phyloP scores from a whole-genome alignment of 371 early-diverging fungal species.

The Globomyces sp. region DNA sequence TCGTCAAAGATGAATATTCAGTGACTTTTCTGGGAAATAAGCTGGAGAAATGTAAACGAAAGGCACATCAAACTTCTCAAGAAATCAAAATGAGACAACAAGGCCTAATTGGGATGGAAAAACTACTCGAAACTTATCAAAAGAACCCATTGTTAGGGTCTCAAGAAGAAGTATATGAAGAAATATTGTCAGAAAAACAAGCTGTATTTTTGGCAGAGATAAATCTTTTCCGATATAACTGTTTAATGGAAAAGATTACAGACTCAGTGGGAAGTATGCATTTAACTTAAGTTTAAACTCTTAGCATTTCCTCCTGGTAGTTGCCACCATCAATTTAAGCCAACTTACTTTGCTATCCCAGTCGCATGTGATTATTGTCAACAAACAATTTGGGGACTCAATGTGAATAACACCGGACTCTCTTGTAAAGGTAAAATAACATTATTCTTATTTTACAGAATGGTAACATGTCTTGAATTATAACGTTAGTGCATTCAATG shows the following conservation, averaged over 20 bases:
- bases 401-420: constrained; percentile 35
- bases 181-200: constrained; percentile 33
- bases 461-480: constrained; percentile 6
- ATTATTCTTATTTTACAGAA: constrained; percentile 5
- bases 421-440: constrained; percentile 28
- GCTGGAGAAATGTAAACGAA: constrained; percentile 26
- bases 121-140: constrained; percentile 46
- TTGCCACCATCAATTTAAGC: constrained; percentile 33
- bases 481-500: constrained; percentile 30
- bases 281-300: neutral
- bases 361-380: constrained; percentile 41
- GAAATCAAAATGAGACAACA: constrained; percentile 50
- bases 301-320: constrained; percentile 6
- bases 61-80: constrained; percentile 24
- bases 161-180: constrained; percentile 34
- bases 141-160: constrained; percentile 40
- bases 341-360: constrained; percentile 37
- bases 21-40: constrained; percentile 35
- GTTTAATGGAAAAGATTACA: constrained; percentile 39
- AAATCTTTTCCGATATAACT: constrained; percentile 31
- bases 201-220: constrained; percentile 40
- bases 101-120: constrained; percentile 51
- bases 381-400: constrained; percentile 40
- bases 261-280: neutral
- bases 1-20: constrained; percentile 34